Conservation (phyloP, 306 rosid species). For the Arachis stenosperma region DNA sequence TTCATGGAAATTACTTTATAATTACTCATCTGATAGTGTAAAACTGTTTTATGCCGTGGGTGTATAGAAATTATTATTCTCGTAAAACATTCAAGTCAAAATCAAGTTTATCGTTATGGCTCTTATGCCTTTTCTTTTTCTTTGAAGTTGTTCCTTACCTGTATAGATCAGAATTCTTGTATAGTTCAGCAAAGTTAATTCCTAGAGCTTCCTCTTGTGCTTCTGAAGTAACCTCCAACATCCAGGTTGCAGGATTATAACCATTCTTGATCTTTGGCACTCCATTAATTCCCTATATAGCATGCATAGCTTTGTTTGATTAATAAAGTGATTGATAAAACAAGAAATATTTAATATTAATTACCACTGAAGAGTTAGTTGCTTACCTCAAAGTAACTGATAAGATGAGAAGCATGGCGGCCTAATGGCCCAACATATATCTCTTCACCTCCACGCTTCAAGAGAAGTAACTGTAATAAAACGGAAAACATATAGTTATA, state of each 20-base stretch:
- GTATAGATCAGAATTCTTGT: conserved; percentile 63
- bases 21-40: not conserved
- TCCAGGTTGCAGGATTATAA: conserved; percentile 98
- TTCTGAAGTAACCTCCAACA: conserved; percentile 84
- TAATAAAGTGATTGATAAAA: conserved; percentile 13
- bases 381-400: conserved; percentile 75
- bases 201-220: conserved; percentile 68
- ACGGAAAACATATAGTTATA: conserved; percentile 12
- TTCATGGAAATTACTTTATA: too few species aligned
- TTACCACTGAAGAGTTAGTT: conserved; percentile 8
- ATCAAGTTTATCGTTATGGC: too few species aligned
- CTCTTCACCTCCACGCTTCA: conserved; percentile 87
- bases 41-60: too few species aligned
- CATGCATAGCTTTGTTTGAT: not conserved
- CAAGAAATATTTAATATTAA: not conserved
- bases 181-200: conserved; percentile 59
- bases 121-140: not conserved
- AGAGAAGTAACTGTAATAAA: conserved; percentile 65
- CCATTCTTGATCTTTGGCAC: conserved; percentile 77
- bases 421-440: conserved; percentile 80
- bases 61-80: too few species aligned
- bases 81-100: too few species aligned
- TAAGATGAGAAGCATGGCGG: conserved; percentile 58
- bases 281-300: conserved; percentile 68
- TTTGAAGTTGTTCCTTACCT: conserved; percentile 49